Evolutionary conservation across 129 eudicot species (phyloP).

Genomic region (Scalesia atractyloides): DNA sequence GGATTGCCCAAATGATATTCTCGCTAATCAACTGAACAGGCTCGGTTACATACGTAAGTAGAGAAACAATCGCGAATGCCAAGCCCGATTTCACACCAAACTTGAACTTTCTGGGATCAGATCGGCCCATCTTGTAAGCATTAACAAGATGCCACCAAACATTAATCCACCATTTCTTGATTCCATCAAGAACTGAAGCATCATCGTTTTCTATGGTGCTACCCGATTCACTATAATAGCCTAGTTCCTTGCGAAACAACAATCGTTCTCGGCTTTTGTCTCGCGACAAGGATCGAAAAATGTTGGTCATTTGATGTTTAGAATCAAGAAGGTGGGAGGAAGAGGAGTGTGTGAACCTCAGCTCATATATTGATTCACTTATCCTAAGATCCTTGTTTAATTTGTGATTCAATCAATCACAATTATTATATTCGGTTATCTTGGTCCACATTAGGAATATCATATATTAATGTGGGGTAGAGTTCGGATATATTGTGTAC

Average conservation of each 20-base stretch:
- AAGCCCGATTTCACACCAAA: conserved; percentile 80
- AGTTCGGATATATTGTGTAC: too few relatives aligned
- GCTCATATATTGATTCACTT: not conserved
- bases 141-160: conserved; percentile 26
- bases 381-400: not conserved
- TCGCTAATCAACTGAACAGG: conserved; percentile 50
- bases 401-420: not conserved
- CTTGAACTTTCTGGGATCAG: conserved; percentile 62
- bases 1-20: conserved; percentile 79
- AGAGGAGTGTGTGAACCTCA: not conserved
- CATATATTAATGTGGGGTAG: too few relatives aligned
- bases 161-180: conserved; percentile 34
- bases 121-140: conserved; percentile 57
- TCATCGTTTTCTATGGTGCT: not conserved
- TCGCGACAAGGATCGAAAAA: conserved; percentile 50
- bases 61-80: conserved; percentile 62
- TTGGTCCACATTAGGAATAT: too few relatives aligned
- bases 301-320: conserved; percentile 38
- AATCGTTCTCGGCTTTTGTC: conserved; percentile 60
- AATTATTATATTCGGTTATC: not conserved
- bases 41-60: conserved; percentile 64
- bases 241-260: conserved; percentile 44
- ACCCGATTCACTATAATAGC: conserved; percentile 32
- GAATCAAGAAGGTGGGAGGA: conserved; percentile 4
- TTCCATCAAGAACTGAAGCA: not conserved